These are phyloP conservation scores for Tetracentron sinense DNA, from an alignment of 164 flowering plant species.

Conservation along the genomic window DNA sequence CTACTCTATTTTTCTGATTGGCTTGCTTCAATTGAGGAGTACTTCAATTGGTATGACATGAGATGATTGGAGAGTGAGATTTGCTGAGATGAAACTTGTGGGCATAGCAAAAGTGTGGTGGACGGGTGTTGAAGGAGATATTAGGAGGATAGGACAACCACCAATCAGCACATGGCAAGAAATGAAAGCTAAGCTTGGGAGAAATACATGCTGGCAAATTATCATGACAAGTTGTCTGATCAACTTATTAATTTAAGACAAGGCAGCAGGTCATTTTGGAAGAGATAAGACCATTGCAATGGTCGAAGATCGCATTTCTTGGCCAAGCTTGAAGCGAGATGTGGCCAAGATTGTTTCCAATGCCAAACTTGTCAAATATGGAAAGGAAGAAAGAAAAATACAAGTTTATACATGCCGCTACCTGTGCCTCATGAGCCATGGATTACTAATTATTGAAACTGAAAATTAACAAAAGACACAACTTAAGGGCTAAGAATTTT, in stretches of 20 bases:
- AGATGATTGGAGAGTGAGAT: neutral
- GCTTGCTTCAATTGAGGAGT: neutral
- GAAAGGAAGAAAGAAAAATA: too few relatives aligned
- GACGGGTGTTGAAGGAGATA: constrained; percentile 3
- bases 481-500: neutral
- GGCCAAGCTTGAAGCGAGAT: too few relatives aligned
- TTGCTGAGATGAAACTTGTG: constrained; percentile 1
- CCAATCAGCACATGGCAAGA: neutral
- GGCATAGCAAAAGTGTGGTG: constrained; percentile 3
- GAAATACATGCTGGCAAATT: neutral
- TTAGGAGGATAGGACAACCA: neutral
- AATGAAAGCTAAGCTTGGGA: neutral
- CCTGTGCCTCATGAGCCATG: too few relatives aligned
- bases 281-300: too few relatives aligned
- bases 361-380: too few relatives aligned
- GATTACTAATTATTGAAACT: neutral
- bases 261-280: neutral
- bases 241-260: neutral
- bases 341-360: too few relatives aligned
- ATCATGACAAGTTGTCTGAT: constrained; percentile 1
- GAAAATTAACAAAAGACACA: too few relatives aligned
- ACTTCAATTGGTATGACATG: constrained; percentile 8
- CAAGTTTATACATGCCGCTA: too few relatives aligned
- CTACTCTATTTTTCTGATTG: neutral
- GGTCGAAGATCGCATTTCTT: too few relatives aligned